These are phyloP conservation scores for Vigna hirtella DNA, from an alignment of 306 rosid species.

Conservation along the genomic window DNA sequence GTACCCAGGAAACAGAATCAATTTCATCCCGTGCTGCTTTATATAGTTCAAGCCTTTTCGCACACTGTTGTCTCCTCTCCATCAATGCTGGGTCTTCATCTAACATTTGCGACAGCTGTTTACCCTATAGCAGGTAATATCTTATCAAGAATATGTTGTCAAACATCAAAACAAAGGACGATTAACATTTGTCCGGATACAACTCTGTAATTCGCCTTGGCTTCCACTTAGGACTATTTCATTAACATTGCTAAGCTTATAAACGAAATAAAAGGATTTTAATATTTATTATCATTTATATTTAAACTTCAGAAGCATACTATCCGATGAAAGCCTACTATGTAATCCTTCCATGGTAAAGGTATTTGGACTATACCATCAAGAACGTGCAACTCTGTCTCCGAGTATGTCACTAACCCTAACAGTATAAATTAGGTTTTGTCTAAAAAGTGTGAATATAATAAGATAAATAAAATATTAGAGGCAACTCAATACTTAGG, in stretches of 20 bases:
- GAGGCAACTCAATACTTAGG: constrained; percentile 4
- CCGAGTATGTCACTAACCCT: neutral
- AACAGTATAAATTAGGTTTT: neutral
- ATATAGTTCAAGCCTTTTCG: constrained; percentile 84
- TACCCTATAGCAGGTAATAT: constrained; percentile 57
- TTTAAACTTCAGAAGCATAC: no score
- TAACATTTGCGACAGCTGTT: constrained; percentile 69
- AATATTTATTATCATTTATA: no score
- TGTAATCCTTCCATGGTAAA: no score
- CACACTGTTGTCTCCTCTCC: constrained; percentile 90
- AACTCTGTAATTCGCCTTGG: no score
- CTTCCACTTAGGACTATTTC: no score
- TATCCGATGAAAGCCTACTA: no score
- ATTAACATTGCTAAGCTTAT: no score
- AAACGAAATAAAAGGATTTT: no score
- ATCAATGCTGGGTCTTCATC: constrained; percentile 94
- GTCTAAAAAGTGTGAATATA: neutral
- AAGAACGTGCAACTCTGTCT: no score
- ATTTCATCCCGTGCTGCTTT: constrained; percentile 94
- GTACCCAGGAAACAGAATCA: constrained; percentile 86
- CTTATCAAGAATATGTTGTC: constrained; percentile 2
- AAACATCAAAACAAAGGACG: neutral
- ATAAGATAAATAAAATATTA: constrained; percentile 23
- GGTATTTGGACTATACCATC: no score
- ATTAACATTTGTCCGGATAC: no score